Conservation (phyloP, 192 early-diverging fungal genomes). For the Helicostylum pulchrum region DNA sequence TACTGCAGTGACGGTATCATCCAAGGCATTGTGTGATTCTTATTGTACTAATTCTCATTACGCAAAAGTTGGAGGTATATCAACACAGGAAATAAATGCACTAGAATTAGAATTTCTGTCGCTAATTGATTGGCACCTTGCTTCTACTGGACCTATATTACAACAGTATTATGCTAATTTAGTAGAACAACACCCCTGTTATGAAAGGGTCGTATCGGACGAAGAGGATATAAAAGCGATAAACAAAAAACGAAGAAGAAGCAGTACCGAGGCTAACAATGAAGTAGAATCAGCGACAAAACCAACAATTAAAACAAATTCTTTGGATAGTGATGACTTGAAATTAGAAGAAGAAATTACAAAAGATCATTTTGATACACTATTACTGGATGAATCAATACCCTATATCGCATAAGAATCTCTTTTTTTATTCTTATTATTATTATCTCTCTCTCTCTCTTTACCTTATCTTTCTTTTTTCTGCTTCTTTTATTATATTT, state of each 20-base stretch:
- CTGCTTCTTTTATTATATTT: background rate
- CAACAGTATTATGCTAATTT: slow-evolving; percentile 93
- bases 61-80: slow-evolving; percentile 93
- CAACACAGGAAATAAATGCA: slow-evolving; percentile 89
- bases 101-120: slow-evolving; percentile 88
- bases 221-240: background rate
- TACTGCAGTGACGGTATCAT: slow-evolving; percentile 77
- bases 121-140: slow-evolving; percentile 89
- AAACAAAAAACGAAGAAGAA: slow-evolving; percentile 25
- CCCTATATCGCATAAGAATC: slow-evolving; percentile 26
- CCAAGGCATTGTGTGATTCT: slow-evolving; percentile 88
- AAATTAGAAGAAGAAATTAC: slow-evolving; percentile 12
- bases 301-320: background rate
- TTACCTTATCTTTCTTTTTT: background rate
- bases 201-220: slow-evolving; percentile 36
- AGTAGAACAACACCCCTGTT: slow-evolving; percentile 69
- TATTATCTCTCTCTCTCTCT: too few relatives aligned
- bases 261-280: background rate
- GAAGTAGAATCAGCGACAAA: background rate
- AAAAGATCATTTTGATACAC: slow-evolving; percentile 25
- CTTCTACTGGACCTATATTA: slow-evolving; percentile 71
- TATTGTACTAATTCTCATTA: slow-evolving; percentile 96
- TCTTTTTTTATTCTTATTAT: too few relatives aligned
- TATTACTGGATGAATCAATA: slow-evolving; percentile 18
- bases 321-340: slow-evolving; percentile 1